Conservation (phyloP, 1,139 yeast species). For the Blastobotrys capitulatus region DNA sequence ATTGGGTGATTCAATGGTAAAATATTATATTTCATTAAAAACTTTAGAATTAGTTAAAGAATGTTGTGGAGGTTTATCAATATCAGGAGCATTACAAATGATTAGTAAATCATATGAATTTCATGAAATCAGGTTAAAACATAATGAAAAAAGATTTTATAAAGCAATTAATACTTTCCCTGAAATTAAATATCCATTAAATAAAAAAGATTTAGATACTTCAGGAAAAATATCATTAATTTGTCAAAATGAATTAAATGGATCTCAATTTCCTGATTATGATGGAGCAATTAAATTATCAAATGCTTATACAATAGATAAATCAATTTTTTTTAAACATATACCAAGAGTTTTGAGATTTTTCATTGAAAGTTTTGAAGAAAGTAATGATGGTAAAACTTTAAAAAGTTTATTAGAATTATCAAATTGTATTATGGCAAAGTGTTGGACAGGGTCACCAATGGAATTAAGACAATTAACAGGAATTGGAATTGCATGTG, state of each 20-base stretch:
- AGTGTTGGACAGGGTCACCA: slow-evolving; percentile 5
- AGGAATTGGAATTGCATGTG: background rate
- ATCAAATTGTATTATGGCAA: background rate
- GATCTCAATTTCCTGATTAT: background rate
- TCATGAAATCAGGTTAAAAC: slow-evolving; percentile 2
- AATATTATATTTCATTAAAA: background rate
- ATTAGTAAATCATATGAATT: slow-evolving; percentile 6
- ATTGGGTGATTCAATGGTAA: slow-evolving; percentile 1
- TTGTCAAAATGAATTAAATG: slow-evolving; percentile 4
- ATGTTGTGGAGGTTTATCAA: background rate
- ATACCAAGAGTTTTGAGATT: background rate
- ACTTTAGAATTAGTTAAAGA: background rate
- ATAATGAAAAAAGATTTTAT: slow-evolving; percentile 7
- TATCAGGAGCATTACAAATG: background rate
- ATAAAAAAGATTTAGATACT: background rate
- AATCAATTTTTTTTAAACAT: slow-evolving; percentile 2
- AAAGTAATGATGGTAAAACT: background rate
- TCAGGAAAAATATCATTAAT: background rate
- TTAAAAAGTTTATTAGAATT: background rate
- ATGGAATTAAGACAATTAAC: slow-evolving; percentile 4
- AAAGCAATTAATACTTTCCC: background rate
- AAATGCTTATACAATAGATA: background rate
- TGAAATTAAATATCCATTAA: slow-evolving; percentile 1
- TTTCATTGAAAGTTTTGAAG: background rate
- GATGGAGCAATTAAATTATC: slow-evolving; percentile 1